Conservation (phyloP, 2,329 filamentous ascomycete species). For the Talaromyces sp. region DNA sequence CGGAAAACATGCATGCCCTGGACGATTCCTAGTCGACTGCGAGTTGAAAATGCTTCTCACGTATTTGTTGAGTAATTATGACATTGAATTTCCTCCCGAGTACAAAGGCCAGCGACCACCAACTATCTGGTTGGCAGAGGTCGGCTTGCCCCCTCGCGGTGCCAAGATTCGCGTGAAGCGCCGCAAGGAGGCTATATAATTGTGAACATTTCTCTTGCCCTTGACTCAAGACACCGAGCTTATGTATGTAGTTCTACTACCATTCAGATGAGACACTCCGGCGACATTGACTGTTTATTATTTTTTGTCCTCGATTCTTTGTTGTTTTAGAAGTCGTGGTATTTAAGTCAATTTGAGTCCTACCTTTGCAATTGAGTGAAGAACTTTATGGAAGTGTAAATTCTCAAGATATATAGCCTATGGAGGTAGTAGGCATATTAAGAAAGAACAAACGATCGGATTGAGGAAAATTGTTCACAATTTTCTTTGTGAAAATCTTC, state of each 20-base stretch:
- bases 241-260: background rate
- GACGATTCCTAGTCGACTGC: slow-evolving; percentile 21
- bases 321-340: too few species aligned
- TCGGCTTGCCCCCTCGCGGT: slow-evolving; percentile 6
- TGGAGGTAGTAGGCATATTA: too few species aligned
- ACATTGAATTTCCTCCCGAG: slow-evolving; percentile 14
- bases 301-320: too few species aligned
- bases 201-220: background rate
- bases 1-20: slow-evolving; percentile 43
- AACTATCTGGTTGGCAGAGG: slow-evolving; percentile 13
- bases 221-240: background rate
- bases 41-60: slow-evolving; percentile 21
- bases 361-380: too few species aligned
- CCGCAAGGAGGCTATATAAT: background rate
- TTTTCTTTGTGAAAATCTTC: too few species aligned
- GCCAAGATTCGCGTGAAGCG: slow-evolving; percentile 7
- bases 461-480: too few species aligned
- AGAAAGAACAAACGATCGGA: too few species aligned
- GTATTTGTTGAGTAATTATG: slow-evolving; percentile 25
- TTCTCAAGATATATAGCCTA: too few species aligned
- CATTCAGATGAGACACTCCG: too few species aligned
- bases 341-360: too few species aligned
- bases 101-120: slow-evolving; percentile 9
- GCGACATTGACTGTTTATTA: too few species aligned
- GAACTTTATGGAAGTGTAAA: too few species aligned